These are phyloP conservation scores for Pichia pseudocactophila DNA, from an alignment of 805 yeast species.

Conservation along the genomic window DNA sequence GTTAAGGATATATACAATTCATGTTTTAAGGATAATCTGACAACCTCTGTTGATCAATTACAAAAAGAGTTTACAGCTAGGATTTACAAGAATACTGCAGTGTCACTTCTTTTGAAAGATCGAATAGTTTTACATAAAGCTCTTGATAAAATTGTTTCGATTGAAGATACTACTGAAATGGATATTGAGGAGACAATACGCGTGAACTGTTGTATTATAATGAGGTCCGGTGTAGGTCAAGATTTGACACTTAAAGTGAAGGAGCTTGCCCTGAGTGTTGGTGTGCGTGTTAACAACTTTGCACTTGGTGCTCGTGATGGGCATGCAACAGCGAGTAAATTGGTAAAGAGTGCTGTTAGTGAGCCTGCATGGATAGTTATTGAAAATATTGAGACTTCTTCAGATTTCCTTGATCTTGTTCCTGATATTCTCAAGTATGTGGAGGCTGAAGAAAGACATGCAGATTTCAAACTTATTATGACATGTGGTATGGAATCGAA, in stretches of 20 bases:
- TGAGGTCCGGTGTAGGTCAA: slow-evolving; percentile 51
- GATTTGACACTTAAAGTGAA: slow-evolving; percentile 58
- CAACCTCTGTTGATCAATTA: slow-evolving; percentile 26
- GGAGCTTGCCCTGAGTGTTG: slow-evolving; percentile 29
- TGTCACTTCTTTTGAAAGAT: slow-evolving; percentile 39
- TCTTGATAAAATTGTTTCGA: slow-evolving; percentile 16
- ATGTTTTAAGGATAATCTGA: not conserved
- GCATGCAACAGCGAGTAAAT: slow-evolving; percentile 42
- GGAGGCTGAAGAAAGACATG: slow-evolving; percentile 11
- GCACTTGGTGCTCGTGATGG: slow-evolving; percentile 76
- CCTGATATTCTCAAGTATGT: slow-evolving; percentile 36
- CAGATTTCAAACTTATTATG: slow-evolving; percentile 48
- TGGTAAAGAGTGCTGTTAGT: slow-evolving; percentile 37
- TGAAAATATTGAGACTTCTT: slow-evolving; percentile 74
- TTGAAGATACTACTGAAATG: not conserved
- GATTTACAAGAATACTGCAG: slow-evolving; percentile 36
- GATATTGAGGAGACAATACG: slow-evolving; percentile 23
- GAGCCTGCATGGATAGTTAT: slow-evolving; percentile 63
- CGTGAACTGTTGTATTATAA: slow-evolving; percentile 32
- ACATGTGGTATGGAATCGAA: slow-evolving; percentile 45
- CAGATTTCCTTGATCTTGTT: slow-evolving; percentile 49
- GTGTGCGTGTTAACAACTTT: slow-evolving; percentile 31
- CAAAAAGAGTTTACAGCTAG: slow-evolving; percentile 35
- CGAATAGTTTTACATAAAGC: slow-evolving; percentile 32
- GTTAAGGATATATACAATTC: not conserved